These are phyloP conservation scores for Trypanosoma grayi DNA, from an alignment of 208 protist genomes.

Conservation along the genomic window DNA sequence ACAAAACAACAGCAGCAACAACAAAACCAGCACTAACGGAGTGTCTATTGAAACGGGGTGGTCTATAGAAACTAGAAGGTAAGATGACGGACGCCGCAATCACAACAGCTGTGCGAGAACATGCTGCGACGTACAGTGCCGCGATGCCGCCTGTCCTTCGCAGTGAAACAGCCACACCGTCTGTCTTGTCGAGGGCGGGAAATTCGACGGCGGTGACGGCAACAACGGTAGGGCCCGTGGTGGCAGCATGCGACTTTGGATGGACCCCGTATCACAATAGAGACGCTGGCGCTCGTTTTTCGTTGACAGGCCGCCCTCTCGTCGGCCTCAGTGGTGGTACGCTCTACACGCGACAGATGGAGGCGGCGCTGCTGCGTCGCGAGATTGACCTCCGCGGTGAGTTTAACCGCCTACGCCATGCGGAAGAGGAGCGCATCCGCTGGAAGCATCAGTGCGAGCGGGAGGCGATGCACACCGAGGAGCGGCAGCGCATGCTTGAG, in stretches of 20 bases:
- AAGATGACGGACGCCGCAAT: constrained; percentile 3
- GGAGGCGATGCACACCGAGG: constrained; percentile 44
- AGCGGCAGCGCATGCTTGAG: constrained; percentile 53
- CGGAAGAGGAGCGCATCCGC: constrained; percentile 47
- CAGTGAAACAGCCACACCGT: constrained; percentile 3
- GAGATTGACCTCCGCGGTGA: constrained; percentile 67
- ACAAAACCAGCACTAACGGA: no score
- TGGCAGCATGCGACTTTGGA: background rate
- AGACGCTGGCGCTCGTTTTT: background rate
- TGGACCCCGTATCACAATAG: background rate
- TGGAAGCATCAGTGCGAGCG: constrained; percentile 36
- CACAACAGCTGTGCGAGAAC: constrained; percentile 8
- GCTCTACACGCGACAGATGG: constrained; percentile 22
- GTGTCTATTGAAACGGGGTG: no score
- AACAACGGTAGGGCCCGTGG: background rate
- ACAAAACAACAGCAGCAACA: constrained; percentile 1
- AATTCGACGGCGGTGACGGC: background rate
- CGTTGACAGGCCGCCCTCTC: background rate
- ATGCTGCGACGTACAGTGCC: constrained; percentile 32
- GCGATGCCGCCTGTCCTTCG: constrained; percentile 58
- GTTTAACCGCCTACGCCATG: constrained; percentile 48
- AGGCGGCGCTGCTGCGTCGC: constrained; percentile 56
- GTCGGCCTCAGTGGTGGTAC: background rate
- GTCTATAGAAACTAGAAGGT: background rate
- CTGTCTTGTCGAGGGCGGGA: background rate